A percentile compares a stretch with the other conserved stretches of the same genome.
phyloP scores from a whole-genome alignment of 2,329 filamentous ascomycete genomes.

The Microcyclosporella mali region DNA sequence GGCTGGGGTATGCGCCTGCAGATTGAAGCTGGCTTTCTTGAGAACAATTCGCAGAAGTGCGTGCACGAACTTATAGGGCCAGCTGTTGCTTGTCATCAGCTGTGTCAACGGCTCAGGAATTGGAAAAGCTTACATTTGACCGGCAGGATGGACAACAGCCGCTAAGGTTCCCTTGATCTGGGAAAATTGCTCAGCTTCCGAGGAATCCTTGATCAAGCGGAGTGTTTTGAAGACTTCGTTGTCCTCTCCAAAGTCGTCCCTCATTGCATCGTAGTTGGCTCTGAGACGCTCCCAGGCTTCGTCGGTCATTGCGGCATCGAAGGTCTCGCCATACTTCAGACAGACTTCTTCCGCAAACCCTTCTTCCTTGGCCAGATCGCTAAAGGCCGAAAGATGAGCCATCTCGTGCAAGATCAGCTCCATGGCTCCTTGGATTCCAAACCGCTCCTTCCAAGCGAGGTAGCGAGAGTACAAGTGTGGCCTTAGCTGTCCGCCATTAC shows the following conservation, averaged over 20 bases:
- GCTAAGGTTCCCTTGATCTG: constrained; percentile 30
- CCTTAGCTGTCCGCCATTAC: constrained; percentile 23
- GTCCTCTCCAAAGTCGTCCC: constrained; percentile 25
- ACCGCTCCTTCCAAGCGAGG: constrained; percentile 23
- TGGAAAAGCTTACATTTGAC: constrained; percentile 18
- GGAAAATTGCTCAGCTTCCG: constrained; percentile 26
- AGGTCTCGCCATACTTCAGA: constrained; percentile 29
- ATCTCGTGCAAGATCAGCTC: constrained; percentile 25
- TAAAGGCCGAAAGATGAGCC: constrained; percentile 25
- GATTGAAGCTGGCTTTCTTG: constrained; percentile 16
- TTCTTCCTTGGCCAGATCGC: constrained; percentile 15
- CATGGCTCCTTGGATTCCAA: constrained; percentile 27
- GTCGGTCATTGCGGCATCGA: constrained; percentile 31
- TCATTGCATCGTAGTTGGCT: constrained; percentile 25
- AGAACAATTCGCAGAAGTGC: constrained; percentile 19
- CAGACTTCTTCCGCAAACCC: constrained; percentile 27
- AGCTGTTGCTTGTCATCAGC: constrained; percentile 11
- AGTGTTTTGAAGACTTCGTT: constrained; percentile 26
- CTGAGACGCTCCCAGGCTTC: constrained; percentile 28
- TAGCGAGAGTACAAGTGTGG: constrained; percentile 30
- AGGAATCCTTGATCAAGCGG: constrained; percentile 17
- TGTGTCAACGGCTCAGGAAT: not conserved
- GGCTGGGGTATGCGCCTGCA: constrained; percentile 28
- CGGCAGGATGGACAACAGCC: constrained; percentile 27
- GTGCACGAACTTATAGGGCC: constrained; percentile 25